Conservation (phyloP, 768 basidiomycete species). For the Cystofilobasidium bisporidii region DNA sequence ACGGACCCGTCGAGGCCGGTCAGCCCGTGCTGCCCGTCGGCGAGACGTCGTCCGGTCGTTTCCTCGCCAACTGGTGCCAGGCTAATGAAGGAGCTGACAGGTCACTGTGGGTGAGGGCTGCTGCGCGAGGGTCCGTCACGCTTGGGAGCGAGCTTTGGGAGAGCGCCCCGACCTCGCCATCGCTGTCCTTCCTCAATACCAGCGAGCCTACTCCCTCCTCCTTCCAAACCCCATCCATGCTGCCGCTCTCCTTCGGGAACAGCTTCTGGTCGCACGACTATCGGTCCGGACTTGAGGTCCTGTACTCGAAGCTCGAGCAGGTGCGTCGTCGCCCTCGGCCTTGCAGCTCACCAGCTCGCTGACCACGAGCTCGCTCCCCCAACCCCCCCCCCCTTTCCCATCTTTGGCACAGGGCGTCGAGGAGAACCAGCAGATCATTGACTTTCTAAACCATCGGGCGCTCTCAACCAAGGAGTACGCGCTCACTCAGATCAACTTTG, state of each 20-base stretch:
- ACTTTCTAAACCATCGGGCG: conserved; percentile 9
- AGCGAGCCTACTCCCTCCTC: too few species aligned
- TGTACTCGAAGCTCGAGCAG: conserved; percentile 25
- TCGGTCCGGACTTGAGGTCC: conserved; percentile 14
- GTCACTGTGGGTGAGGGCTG: too few species aligned
- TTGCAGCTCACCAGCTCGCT: background rate
- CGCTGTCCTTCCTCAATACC: too few species aligned
- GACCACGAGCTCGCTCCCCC: background rate
- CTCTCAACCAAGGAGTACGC: background rate
- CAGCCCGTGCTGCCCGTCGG: too few species aligned
- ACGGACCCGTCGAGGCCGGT: too few species aligned
- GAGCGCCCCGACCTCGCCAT: background rate
- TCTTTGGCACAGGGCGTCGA: background rate
- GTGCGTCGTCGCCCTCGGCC: conserved; percentile 7
- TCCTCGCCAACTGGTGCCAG: too few species aligned
- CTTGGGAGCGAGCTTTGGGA: too few species aligned
- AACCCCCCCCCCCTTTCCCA: background rate
- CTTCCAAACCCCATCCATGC: background rate
- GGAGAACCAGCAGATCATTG: conserved; percentile 22
- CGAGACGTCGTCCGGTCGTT: too few species aligned
- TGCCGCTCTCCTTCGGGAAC: background rate
- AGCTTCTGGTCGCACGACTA: conserved; percentile 16
- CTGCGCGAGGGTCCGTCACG: too few species aligned
- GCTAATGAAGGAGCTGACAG: too few species aligned
- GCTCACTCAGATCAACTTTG: background rate